phyloP scores from a whole-genome alignment of 139 green algal species.

The Chlorokybus atmophyticus region DNA sequence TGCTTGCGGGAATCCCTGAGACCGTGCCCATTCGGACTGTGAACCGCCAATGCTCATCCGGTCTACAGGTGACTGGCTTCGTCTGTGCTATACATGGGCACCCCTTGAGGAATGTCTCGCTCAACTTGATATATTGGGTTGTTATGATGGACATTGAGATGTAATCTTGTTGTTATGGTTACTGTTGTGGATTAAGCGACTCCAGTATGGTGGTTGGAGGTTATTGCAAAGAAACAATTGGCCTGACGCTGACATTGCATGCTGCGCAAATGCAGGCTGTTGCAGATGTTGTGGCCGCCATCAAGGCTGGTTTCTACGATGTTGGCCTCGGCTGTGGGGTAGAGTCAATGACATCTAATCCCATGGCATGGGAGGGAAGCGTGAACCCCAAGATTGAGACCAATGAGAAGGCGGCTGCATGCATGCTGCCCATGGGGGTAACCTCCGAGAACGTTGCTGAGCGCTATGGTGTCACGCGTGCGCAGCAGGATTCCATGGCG shows the following conservation, averaged over 20 bases:
- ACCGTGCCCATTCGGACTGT: slow-evolving; percentile 86
- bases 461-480: slow-evolving; percentile 58
- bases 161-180: too few relatives aligned
- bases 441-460: slow-evolving; percentile 96
- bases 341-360: slow-evolving; percentile 89
- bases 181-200: too few relatives aligned
- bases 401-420: slow-evolving; percentile 58
- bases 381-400: slow-evolving; percentile 64
- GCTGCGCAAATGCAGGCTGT: too few relatives aligned
- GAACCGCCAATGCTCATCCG: slow-evolving; percentile 87
- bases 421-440: slow-evolving; percentile 95
- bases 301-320: slow-evolving; percentile 90
- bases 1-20: slow-evolving; percentile 78
- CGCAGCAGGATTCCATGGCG: slow-evolving; percentile 59
- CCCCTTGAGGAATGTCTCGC: too few relatives aligned
- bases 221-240: too few relatives aligned
- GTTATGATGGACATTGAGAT: too few relatives aligned
- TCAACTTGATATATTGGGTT: too few relatives aligned
- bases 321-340: slow-evolving; percentile 79
- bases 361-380: slow-evolving; percentile 90
- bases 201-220: too few relatives aligned
- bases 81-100: too few relatives aligned
- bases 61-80: too few relatives aligned
- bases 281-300: slow-evolving; percentile 80
- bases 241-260: too few relatives aligned